These are phyloP conservation scores for Gonium pectorale DNA, from an alignment of 139 green algal species.

Conservation along the genomic window DNA sequence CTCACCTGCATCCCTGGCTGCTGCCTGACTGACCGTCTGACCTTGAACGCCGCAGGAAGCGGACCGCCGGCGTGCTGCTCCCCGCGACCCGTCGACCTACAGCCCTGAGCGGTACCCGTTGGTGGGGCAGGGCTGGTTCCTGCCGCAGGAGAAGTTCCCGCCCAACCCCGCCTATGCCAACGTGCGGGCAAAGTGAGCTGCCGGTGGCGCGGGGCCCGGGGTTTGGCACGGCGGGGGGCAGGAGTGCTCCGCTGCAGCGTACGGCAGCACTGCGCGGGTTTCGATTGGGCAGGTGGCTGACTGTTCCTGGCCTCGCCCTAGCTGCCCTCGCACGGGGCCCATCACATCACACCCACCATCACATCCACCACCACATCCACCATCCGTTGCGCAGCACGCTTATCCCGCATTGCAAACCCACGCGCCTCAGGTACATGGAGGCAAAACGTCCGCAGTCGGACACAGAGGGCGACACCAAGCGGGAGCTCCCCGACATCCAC, in stretches of 20 bases:
- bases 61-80: constrained; percentile 1
- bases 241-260: too few species aligned
- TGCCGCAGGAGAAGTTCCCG: constrained; percentile 17
- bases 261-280: too few species aligned
- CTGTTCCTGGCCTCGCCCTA: too few species aligned
- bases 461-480: background rate
- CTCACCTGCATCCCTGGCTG: too few species aligned
- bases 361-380: too few species aligned
- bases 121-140: constrained; percentile 24
- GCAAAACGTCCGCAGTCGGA: background rate
- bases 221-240: background rate
- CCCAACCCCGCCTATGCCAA: constrained; percentile 21
- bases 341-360: too few species aligned
- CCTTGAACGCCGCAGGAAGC: constrained; percentile 23
- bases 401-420: too few species aligned
- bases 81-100: background rate
- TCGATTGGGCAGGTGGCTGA: too few species aligned
- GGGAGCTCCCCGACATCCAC: constrained; percentile 25
- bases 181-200: constrained; percentile 6
- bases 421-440: constrained; percentile 28
- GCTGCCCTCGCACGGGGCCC: too few species aligned
- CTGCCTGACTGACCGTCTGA: too few species aligned
- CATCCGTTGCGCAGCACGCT: too few species aligned
- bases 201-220: background rate
- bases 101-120: constrained; percentile 17